Evolutionary conservation across 108 stramenopile genomes (phyloP), one percentile per base, ranked within the genome.

Genomic region (Cyclotella baltica): DNA sequence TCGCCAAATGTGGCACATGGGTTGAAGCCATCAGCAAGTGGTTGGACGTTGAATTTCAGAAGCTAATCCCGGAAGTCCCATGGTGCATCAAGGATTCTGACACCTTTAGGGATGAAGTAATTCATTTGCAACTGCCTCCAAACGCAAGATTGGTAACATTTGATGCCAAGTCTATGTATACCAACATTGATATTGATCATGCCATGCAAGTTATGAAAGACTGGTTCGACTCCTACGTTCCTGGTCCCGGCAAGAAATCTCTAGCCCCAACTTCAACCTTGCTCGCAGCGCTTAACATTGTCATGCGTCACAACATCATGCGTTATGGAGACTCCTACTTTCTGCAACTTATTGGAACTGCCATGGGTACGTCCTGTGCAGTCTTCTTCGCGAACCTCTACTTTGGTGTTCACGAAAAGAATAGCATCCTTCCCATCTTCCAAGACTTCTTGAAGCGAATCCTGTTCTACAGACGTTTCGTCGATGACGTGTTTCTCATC

Each of bases 1-100:
- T 55, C 15, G 62, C 43, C 4, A 72, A 61, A 72, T 59, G 57
- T 25, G 71, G 71, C 19, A 72, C 61, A 43, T 20, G 18, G 0
- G 29, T 34, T 10, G 40, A 72, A 31, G 30, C 40, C 20, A n/a
- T 63, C 2, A 62, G 61, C 27, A 72, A 72, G 28, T 72, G 71
- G 71, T 31, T 72, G 4, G 71, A 72, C 35, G 33, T 28, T 16
- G 57, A 72, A 34, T 30, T 72, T 3, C 71, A 72, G 48, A 72
- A 72, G 28, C 28, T 59, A 28, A 27, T 48, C 18, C 30, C 5
- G 20, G 16, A 55, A 4, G 33, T 72, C n/a, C 58, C 57, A 33
- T 48, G 31, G 38, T 57, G 43, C 20, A 59, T 72, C 58, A 61
- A 63, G 61, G 71, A 72, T 30, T 37, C 35, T 23, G 37, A 52